Conservation (phyloP, 1,284 basidiomycete genomes). For the Trichosporon sp. region DNA sequence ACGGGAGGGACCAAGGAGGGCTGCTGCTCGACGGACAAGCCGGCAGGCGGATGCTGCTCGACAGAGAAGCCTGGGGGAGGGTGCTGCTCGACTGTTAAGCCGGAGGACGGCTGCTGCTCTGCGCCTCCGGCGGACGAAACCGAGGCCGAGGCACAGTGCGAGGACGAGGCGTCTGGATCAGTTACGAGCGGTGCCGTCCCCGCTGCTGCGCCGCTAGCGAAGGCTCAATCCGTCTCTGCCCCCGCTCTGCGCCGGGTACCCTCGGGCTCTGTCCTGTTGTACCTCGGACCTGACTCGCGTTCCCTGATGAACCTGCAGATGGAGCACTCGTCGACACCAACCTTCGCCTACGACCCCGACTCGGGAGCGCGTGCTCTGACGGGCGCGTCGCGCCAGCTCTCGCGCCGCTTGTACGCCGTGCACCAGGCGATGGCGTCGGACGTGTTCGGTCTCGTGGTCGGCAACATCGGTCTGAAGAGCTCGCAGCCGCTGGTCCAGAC, state of each 20-base stretch:
- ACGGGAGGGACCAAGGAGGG: neutral
- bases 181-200: constrained; percentile 1
- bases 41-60: neutral
- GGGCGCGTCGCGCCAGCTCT: constrained; percentile 71
- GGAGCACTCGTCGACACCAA: constrained; percentile 59
- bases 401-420: constrained; percentile 80
- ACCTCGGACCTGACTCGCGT: constrained; percentile 78
- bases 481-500: constrained; percentile 77
- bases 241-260: constrained; percentile 39
- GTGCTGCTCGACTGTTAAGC: neutral
- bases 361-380: constrained; percentile 33
- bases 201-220: neutral
- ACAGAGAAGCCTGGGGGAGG: neutral
- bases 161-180: constrained; percentile 1
- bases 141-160: neutral
- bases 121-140: neutral
- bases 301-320: constrained; percentile 81
- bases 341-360: constrained; percentile 62
- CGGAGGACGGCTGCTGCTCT: neutral
- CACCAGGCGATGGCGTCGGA: constrained; percentile 88
- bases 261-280: constrained; percentile 58
- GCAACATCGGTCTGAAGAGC: constrained; percentile 78
- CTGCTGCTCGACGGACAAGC: neutral
- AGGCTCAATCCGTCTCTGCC: constrained; percentile 20
- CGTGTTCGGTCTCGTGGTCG: constrained; percentile 91